Evolutionary conservation across 805 yeast species (phyloP), one percentile per base, ranked within the genome.

Genomic region (Ogataea dorogensis): DNA sequence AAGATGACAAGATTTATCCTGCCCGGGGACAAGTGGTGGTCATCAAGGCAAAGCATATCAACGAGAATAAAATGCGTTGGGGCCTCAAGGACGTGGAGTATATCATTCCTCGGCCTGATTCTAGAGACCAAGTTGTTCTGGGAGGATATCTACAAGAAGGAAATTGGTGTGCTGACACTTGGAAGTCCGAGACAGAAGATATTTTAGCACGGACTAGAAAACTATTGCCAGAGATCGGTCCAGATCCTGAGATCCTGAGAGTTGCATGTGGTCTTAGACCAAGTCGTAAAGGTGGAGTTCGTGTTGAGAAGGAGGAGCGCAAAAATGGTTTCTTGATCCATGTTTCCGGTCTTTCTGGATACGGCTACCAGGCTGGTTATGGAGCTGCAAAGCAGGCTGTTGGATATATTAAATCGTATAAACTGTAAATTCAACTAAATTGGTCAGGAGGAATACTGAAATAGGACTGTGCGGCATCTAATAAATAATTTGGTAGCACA

Each of bases 1-100:
- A 64, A 14, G 95, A 86, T 51, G 43, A 62, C 7, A 60, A 63
- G 1, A 73, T 81, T 13, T 81, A 78, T 47, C 91, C 95, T 6
- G 76, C 85, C 1, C 66, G 95, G 40, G 95, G 95, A 5, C 94
- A 85, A 53, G 87, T 84, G 17, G 81, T 83, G 13, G 79, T 83
- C 7, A 68, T 84, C 15, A 71, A 68, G 42, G 86, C 87, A 0
- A 87, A 88, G 3, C 83, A 81, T 48, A 65, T 83, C 42, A 63
- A 63, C 21, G 77, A 75, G 48, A 83, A 81, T 54, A 61, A 59
- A 42, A 53, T 76, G 67, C 61, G 75, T 34, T 79, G 84, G 84
- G 81, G 82, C n/a, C 59, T 56, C 3, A 73, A 70, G 31, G 67
- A 64, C 40, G 77, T 84, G 4, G 81, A 87, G 1, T 84, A 84